Percentiles rank a stretch among this genome's conserved stretches.
These are phyloP conservation scores for Podila minutissima DNA, from an alignment of 192 early-diverging fungal genomes.

Conservation along the genomic window DNA sequence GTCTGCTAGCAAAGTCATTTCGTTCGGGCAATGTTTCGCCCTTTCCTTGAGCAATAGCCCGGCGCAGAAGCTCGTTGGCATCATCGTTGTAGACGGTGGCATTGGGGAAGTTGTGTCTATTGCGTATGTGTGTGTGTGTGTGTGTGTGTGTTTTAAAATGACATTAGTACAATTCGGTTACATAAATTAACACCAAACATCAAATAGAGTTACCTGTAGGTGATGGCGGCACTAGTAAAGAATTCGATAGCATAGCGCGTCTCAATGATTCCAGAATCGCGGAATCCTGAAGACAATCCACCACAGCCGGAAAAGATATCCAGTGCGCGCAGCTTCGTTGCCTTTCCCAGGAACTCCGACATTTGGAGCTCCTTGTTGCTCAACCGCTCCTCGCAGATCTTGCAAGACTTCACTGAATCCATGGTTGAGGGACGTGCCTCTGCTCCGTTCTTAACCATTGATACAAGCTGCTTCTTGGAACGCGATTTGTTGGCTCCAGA, in stretches of 20 bases:
- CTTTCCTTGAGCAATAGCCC: conserved; percentile 65
- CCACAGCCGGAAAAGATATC: conserved; percentile 81
- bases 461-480: conserved; percentile 28
- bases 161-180: too few species aligned
- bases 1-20: conserved; percentile 52
- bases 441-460: conserved; percentile 13
- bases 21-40: conserved; percentile 30
- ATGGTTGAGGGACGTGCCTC: background rate
- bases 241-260: conserved; percentile 74
- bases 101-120: conserved; percentile 67
- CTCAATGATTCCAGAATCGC: conserved; percentile 63
- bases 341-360: background rate
- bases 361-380: background rate
- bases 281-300: conserved; percentile 72
- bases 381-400: conserved; percentile 28
- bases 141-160: too few species aligned
- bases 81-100: conserved; percentile 69
- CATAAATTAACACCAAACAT: conserved; percentile 5
- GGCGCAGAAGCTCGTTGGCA: conserved; percentile 68
- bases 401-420: conserved; percentile 17
- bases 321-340: conserved; percentile 58
- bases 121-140: too few species aligned
- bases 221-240: conserved; percentile 63
- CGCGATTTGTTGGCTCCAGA: conserved; percentile 13
- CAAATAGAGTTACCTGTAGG: conserved; percentile 57